A percentile compares a stretch with the other conserved stretches of the same genome.
Conservation (phyloP, 306 rosid species). For the Casuarina cunninghamiana region DNA sequence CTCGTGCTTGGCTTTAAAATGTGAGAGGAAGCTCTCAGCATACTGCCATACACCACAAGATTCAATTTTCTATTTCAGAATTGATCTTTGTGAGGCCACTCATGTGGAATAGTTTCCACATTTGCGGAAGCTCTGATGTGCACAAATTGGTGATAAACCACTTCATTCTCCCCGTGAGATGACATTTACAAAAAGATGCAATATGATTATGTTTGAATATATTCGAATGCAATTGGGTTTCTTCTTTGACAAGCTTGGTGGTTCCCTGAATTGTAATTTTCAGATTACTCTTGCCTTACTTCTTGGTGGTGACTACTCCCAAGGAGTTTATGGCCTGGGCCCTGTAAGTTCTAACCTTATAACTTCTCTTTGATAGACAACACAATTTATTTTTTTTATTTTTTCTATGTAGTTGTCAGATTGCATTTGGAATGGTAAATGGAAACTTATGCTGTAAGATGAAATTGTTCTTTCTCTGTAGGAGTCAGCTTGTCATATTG, state of each 20-base stretch:
- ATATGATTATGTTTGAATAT: constrained; percentile 3
- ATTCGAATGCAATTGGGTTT: constrained; percentile 16
- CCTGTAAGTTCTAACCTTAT: constrained; percentile 49
- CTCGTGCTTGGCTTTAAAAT: not conserved
- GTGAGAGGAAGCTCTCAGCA: not conserved
- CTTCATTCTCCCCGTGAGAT: not conserved
- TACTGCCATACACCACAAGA: no score
- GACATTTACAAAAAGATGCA: not conserved
- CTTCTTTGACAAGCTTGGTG: constrained; percentile 27
- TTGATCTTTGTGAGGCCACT: not conserved
- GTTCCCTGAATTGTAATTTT: constrained; percentile 33
- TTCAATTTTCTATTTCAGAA: not conserved
- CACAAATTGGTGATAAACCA: not conserved
- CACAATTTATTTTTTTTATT: not conserved
- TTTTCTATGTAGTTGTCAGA: not conserved
- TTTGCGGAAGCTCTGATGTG: not conserved
- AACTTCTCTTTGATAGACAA: not conserved
- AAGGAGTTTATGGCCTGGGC: constrained; percentile 74
- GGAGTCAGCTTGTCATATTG: constrained; percentile 77
- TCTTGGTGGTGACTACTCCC: constrained; percentile 79
- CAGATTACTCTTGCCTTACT: constrained; percentile 78
- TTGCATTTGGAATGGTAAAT: constrained; percentile 14
- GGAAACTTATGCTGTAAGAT: constrained; percentile 22
- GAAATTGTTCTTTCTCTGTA: constrained; percentile 30
- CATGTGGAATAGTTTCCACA: not conserved